Conservation (phyloP, 129 eudicot genomes). For the Artemisia tridentata region DNA sequence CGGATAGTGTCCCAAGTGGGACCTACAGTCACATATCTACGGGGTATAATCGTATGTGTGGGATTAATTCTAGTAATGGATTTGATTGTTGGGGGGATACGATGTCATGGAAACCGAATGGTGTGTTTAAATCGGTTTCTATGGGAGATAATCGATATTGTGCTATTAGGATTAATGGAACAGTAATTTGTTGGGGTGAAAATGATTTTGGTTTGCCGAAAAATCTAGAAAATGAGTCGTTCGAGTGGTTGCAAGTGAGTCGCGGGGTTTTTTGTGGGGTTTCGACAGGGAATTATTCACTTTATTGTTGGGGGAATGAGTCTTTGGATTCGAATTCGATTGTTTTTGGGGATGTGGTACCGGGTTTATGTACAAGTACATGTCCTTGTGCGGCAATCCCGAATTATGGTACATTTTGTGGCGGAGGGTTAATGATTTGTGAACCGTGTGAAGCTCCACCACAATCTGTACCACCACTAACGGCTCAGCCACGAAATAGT, state of each 20-base stretch:
- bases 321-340: conserved; percentile 30
- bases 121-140: conserved; percentile 49
- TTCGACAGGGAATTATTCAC: conserved; percentile 33
- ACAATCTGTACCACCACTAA: background rate
- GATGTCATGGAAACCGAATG: conserved; percentile 38
- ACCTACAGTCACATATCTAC: conserved; percentile 44
- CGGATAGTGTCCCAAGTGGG: conserved; percentile 33
- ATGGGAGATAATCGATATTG: conserved; percentile 69
- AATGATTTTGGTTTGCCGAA: conserved; percentile 44
- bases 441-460: conserved; percentile 40
- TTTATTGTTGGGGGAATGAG: conserved; percentile 81
- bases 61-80: conserved; percentile 34
- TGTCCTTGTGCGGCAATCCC: conserved; percentile 51
- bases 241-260: conserved; percentile 47
- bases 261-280: conserved; percentile 71
- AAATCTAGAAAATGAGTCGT: conserved; percentile 24
- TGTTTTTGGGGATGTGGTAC: conserved; percentile 46
- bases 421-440: conserved; percentile 47
- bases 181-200: conserved; percentile 78
- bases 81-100: conserved; percentile 71
- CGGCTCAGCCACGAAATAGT: background rate
- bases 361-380: conserved; percentile 55
- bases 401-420: conserved; percentile 38
- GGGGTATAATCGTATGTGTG: conserved; percentile 57
- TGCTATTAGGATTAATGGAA: conserved; percentile 50